Evolutionary conservation across 371 early-diverging fungal genomes (phyloP).

Genomic region (Rhizopus arrhizus): DNA sequence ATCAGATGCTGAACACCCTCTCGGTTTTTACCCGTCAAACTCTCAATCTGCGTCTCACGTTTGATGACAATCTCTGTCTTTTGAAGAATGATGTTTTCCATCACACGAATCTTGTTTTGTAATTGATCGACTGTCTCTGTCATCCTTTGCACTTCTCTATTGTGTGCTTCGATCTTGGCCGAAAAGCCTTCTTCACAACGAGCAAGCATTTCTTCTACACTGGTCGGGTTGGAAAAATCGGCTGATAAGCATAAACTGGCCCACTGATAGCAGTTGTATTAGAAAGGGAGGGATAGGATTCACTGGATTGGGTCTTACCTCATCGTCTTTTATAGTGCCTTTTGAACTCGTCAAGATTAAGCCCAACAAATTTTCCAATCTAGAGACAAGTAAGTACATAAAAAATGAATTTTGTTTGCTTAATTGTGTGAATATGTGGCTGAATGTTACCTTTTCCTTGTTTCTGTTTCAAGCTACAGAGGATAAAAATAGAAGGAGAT

Average conservation of each 20-base stretch:
- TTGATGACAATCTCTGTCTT: constrained; percentile 17
- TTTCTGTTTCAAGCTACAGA: constrained; percentile 40
- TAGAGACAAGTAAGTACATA: constrained; percentile 1
- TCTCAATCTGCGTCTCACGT: constrained; percentile 23
- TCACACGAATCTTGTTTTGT: constrained; percentile 11
- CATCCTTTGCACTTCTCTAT: constrained; percentile 19
- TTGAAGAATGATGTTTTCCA: constrained; percentile 8
- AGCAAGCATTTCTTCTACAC: constrained; percentile 36
- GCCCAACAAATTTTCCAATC: constrained; percentile 36
- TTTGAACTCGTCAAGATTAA: constrained; percentile 43
- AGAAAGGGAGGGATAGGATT: background rate
- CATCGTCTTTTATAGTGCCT: constrained; percentile 14
- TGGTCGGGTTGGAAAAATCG: background rate
- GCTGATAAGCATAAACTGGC: too few species aligned
- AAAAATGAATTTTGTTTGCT: background rate
- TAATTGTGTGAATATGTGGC: background rate
- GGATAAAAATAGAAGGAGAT: constrained; percentile 1
- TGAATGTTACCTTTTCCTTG: constrained; percentile 29
- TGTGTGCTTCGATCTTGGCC: constrained; percentile 21
- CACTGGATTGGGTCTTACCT: constrained; percentile 1
- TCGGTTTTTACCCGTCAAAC: background rate
- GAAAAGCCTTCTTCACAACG: constrained; percentile 40
- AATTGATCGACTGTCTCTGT: background rate
- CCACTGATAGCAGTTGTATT: background rate
- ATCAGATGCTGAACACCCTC: constrained; percentile 1